phyloP scores from a whole-genome alignment of 2,329 filamentous ascomycete genomes.

The Sporothrix variecibatus region DNA sequence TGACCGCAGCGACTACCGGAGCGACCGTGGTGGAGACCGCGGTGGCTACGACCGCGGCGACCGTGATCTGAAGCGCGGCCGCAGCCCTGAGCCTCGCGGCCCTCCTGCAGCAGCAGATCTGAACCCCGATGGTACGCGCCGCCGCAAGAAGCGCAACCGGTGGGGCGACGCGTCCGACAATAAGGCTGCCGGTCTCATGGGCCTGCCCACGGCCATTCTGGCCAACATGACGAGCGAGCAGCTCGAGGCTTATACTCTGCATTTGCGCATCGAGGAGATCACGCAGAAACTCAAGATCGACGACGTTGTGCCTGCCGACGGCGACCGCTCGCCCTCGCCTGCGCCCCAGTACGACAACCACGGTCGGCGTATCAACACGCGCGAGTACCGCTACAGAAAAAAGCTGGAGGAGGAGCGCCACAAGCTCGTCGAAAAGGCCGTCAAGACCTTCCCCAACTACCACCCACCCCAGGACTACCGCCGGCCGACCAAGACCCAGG shows the following conservation, averaged over 20 bases:
- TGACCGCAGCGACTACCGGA: background rate
- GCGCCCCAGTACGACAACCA: conserved; percentile 99
- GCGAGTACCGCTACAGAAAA: conserved; percentile 98
- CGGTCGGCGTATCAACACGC: conserved; percentile 97
- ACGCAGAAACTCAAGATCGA: conserved; percentile 99
- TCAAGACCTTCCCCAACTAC: conserved; percentile 99
- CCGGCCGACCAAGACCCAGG: conserved; percentile 98
- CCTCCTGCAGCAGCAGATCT: background rate
- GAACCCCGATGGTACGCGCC: background rate
- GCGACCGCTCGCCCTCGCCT: conserved; percentile 91
- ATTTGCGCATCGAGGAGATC: conserved; percentile 97
- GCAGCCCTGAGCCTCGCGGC: conserved; percentile 80
- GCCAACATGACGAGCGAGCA: conserved; percentile 98
- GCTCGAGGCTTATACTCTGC: conserved; percentile 93
- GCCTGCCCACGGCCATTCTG: conserved; percentile 91
- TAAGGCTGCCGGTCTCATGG: conserved; percentile 97
- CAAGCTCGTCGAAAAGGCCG: conserved; percentile 97
- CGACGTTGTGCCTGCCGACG: conserved; percentile 95
- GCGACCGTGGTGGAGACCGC: conserved; percentile 14
- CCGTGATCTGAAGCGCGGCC: conserved; percentile 76
- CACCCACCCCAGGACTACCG: conserved; percentile 98
- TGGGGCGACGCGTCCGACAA: conserved; percentile 98
- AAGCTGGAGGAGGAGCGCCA: conserved; percentile 97
- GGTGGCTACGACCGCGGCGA: conserved; percentile 40
- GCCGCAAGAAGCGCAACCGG: conserved; percentile 92